phyloP scores from a whole-genome alignment of 352 stramenopile genomes.

The Paralagenidium karlingii region DNA sequence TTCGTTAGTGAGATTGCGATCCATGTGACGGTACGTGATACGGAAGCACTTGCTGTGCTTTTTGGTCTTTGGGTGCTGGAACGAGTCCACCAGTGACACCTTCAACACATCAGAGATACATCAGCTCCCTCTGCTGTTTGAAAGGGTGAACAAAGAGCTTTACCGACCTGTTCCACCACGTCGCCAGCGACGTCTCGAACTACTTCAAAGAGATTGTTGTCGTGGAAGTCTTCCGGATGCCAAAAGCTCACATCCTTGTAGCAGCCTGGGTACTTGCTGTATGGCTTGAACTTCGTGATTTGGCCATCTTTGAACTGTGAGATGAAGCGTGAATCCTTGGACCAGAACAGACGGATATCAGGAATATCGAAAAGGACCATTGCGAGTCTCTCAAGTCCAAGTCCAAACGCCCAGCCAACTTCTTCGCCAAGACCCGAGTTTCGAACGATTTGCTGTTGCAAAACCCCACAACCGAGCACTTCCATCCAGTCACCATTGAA shows the following conservation, averaged over 20 bases:
- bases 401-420: constrained; percentile 96
- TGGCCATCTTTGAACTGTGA: constrained; percentile 87
- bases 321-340: constrained; percentile 88
- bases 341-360: constrained; percentile 99
- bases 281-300: constrained; percentile 96
- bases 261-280: constrained; percentile 97
- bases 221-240: constrained; percentile 79
- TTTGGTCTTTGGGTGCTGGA: constrained; percentile 95
- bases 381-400: constrained; percentile 96
- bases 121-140: not conserved
- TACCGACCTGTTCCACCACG: constrained; percentile 89
- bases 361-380: constrained; percentile 99
- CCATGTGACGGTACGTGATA: constrained; percentile 98
- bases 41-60: constrained; percentile 94
- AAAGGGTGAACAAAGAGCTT: constrained; percentile 1
- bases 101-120: not conserved
- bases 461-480: constrained; percentile 96
- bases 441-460: constrained; percentile 91
- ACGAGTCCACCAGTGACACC: constrained; percentile 93
- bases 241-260: constrained; percentile 99
- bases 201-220: constrained; percentile 97
- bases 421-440: constrained; percentile 77
- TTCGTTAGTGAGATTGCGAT: constrained; percentile 97
- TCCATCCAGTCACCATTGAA: constrained; percentile 97
- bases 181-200: constrained; percentile 93